Evolutionary conservation across 768 basidiomycete species (phyloP), one percentile per base, ranked within the genome.

Genomic region (Lentinula guzmanii): DNA sequence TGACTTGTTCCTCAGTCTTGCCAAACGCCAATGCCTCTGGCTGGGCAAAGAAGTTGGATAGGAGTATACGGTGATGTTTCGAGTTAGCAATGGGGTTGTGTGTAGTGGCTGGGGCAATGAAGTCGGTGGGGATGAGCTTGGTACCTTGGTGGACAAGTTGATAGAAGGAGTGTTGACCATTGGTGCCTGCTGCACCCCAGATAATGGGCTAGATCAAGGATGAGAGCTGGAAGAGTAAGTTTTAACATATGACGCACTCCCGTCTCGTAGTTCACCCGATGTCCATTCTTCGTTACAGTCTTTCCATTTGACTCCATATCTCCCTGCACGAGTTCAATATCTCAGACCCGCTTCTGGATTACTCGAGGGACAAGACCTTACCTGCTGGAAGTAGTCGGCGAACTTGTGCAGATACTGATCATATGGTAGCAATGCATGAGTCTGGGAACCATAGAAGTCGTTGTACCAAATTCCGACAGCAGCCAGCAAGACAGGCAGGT

Each of bases 221-320:
- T 59, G 43, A 59, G 58, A 46, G 16, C 46, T 31, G 31, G 33
- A 35, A 9, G 50, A 39, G 5, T 5, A n/a, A 37, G 33, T 6
- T 41, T 16, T 18, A 15, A 50, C 7, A 52, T 28, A 69, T 24
- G 15, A 74, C 91, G 52, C 77, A 95, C 94, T 60, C 96, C 97
- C 59, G 96, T 98, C 79, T 98, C 87, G 77, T 98, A 99, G 76
- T 91, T 76, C 10, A 99, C 96, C 56, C 91, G 90, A 65, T 91
- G 82, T 6, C 97, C 97, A 62, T 85, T 82, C 78, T 98, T 99
- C 66, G 97, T 98, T 64, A 98, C 83, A 60, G 85, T 91, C 80
- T 98, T 99, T 61, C 97, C 97, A 73, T 99, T 98, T 24, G 94
- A 97, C 76, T 99, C 97, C 97, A 99, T 99, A 75, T 99, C 97